Evolutionary conservation across 495 filamentous ascomycete species (phyloP).

Genomic region (Xylaria palmicola): DNA sequence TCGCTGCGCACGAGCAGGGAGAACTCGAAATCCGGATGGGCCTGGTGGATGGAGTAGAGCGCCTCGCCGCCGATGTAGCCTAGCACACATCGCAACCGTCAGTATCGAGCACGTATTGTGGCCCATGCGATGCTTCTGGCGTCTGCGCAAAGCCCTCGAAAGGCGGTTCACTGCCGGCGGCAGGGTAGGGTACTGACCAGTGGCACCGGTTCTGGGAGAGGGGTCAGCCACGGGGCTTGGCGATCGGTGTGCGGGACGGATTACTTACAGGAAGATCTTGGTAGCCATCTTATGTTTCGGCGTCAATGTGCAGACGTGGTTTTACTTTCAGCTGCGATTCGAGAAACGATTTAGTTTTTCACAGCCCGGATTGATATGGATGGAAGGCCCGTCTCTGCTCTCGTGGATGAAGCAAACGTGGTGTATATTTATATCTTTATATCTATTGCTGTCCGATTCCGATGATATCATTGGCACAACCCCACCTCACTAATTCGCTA

Average conservation of each 20-base stretch:
- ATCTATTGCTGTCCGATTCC: neutral
- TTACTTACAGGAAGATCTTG: constrained; percentile 41
- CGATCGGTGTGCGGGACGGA: neutral
- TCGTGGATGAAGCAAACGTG: neutral
- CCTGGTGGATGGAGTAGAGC: constrained; percentile 55
- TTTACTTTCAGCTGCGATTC: neutral
- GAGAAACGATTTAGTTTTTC: neutral
- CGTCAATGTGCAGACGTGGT: neutral
- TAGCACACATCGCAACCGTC: constrained; percentile 17
- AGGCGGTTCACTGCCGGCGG: neutral
- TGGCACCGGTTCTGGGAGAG: constrained; percentile 35
- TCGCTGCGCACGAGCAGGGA: constrained; percentile 66
- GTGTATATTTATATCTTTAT: no score
- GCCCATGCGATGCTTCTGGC: neutral
- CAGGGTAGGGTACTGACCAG: constrained; percentile 26
- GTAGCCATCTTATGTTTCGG: constrained; percentile 25
- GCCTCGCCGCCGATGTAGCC: constrained; percentile 80
- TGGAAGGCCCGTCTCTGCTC: no score
- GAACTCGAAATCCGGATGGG: constrained; percentile 68
- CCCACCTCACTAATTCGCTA: constrained; percentile 1
- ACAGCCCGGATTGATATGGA: neutral
- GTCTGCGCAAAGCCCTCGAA: neutral
- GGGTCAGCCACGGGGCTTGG: constrained; percentile 38
- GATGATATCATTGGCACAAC: constrained; percentile 5
- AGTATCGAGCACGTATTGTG: neutral